Percentiles rank a stretch among this genome's conserved stretches.
Evolutionary conservation across 2,329 filamentous ascomycete species (phyloP).

Genomic region (Talaromyces marneffei): DNA sequence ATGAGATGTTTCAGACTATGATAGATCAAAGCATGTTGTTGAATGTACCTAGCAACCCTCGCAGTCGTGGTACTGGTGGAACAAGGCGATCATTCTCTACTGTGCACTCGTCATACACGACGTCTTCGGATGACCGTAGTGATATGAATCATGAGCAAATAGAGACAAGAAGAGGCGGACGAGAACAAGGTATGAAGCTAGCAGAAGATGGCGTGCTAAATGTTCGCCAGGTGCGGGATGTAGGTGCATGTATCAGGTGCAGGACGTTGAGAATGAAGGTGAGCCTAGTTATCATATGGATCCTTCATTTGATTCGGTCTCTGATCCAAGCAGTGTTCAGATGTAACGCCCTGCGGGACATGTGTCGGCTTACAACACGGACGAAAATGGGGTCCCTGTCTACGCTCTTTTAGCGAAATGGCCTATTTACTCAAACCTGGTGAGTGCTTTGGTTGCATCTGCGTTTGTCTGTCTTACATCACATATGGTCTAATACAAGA

Average conservation of each 20-base stretch:
- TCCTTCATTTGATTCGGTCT: neutral
- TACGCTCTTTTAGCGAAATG: conserved; percentile 1
- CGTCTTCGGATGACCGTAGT: neutral
- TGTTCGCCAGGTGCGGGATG: neutral
- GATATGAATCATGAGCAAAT: neutral
- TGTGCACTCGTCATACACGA: neutral
- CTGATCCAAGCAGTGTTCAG: conserved; percentile 1
- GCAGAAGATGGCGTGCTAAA: neutral
- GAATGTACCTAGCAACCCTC: neutral
- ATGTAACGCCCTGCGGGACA: neutral
- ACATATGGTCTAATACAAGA: neutral
- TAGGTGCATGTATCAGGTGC: conserved; percentile 10
- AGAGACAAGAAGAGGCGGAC: conserved; percentile 1
- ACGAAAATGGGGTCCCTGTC: conserved; percentile 12
- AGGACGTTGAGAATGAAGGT: neutral
- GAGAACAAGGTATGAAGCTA: neutral
- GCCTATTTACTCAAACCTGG: conserved; percentile 1
- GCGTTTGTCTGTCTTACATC: neutral
- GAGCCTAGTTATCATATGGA: neutral
- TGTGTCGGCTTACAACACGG: neutral
- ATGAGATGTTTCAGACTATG: neutral
- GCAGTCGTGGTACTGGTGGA: neutral
- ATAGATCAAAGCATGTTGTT: neutral
- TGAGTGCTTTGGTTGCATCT: neutral
- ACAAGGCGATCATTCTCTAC: neutral